Conservation (phyloP, 441 rosid genomes). For the Manihot esculenta region DNA sequence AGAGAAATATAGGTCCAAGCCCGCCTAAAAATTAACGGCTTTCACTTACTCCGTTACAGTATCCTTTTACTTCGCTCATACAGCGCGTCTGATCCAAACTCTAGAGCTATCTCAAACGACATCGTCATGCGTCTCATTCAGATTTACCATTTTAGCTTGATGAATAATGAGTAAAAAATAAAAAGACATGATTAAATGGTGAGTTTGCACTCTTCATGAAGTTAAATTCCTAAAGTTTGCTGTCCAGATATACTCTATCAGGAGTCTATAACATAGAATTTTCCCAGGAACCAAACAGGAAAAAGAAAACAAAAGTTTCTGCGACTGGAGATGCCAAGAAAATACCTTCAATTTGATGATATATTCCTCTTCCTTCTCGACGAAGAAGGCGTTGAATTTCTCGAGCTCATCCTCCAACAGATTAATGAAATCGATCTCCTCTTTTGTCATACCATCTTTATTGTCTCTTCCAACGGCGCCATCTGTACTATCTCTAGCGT, state of each 20-base stretch:
- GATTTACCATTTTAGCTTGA: neutral
- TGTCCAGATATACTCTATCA: neutral
- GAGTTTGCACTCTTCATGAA: too few species aligned
- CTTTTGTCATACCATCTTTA: slow-evolving; percentile 44
- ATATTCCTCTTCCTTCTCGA: slow-evolving; percentile 91
- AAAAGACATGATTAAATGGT: too few species aligned
- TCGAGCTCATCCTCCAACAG: slow-evolving; percentile 79
- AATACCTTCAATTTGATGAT: slow-evolving; percentile 81
- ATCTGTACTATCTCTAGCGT: slow-evolving; percentile 12
- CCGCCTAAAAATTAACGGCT: neutral
- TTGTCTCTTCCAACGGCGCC: neutral
- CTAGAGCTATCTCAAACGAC: too few species aligned
- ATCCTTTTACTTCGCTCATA: neutral
- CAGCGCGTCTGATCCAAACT: neutral
- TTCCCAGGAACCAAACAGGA: slow-evolving; percentile 21
- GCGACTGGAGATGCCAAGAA: neutral
- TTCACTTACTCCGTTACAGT: slow-evolving; percentile 15
- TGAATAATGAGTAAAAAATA: too few species aligned
- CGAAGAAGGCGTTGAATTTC: slow-evolving; percentile 82
- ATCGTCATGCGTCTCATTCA: too few species aligned
- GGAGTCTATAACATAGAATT: neutral
- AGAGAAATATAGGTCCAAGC: neutral
- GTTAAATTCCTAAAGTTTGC: neutral
- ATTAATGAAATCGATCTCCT: slow-evolving; percentile 65
- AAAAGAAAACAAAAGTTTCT: neutral